phyloP scores from a whole-genome alignment of 441 rosid genomes.

The Populus tomentosa region DNA sequence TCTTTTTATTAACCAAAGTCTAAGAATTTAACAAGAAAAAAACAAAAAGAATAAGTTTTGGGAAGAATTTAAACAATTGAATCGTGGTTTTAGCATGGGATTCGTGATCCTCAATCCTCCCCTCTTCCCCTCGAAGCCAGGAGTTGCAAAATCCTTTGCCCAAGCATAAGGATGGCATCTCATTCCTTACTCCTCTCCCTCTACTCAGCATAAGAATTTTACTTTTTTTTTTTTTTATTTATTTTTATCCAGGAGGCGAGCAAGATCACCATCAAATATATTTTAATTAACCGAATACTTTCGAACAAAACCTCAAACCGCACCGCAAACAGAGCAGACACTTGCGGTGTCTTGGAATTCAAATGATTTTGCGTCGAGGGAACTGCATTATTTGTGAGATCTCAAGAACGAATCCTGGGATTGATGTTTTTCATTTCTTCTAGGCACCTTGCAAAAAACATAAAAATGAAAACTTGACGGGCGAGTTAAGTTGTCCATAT shows the following conservation, averaged over 20 bases:
- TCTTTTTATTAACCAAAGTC: too few species aligned
- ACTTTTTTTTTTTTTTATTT: too few species aligned
- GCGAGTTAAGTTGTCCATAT: too few species aligned
- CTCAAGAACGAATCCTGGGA: not conserved
- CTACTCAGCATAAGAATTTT: not conserved
- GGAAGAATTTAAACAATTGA: too few species aligned
- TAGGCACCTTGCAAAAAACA: too few species aligned
- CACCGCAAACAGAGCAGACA: not conserved
- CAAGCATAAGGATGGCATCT: not conserved
- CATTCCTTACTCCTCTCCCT: not conserved
- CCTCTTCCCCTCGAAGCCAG: not conserved
- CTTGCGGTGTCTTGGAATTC: not conserved
- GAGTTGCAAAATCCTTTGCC: not conserved
- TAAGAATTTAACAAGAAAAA: too few species aligned
- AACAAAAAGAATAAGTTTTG: too few species aligned
- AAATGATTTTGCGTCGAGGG: not conserved
- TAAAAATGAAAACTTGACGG: too few species aligned
- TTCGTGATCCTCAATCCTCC: too few species aligned
- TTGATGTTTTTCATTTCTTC: not conserved
- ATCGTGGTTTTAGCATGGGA: too few species aligned
- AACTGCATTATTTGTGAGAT: not conserved
- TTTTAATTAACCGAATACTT: too few species aligned
- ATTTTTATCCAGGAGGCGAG: not conserved
- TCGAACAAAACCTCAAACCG: not conserved
- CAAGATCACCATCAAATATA: not conserved